phyloP scores from a whole-genome alignment of 2,329 filamentous ascomycete genomes.

The Diplodia corticola region DNA sequence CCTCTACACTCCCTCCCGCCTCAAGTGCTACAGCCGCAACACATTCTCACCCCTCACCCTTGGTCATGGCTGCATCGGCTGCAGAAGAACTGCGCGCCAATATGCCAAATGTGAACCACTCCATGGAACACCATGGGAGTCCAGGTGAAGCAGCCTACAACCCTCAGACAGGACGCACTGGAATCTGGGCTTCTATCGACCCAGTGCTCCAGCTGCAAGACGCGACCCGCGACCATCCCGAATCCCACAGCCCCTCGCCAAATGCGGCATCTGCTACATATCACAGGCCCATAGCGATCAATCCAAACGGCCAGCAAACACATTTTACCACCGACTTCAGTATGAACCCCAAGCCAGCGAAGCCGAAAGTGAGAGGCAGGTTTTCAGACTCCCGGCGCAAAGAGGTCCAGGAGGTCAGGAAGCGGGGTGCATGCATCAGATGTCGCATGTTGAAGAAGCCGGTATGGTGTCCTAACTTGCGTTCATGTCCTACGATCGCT shows the following conservation, averaged over 20 bases:
- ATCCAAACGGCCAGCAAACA: slow-evolving; percentile 29
- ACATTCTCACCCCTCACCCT: slow-evolving; percentile 37
- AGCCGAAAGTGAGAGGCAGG: slow-evolving; percentile 55
- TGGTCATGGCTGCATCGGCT: slow-evolving; percentile 44
- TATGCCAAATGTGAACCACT: slow-evolving; percentile 38
- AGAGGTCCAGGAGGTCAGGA: slow-evolving; percentile 61
- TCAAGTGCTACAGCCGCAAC: slow-evolving; percentile 32
- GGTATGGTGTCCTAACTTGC: slow-evolving; percentile 20
- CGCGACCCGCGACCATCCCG: slow-evolving; percentile 32
- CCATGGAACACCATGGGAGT: slow-evolving; percentile 36
- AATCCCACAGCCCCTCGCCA: slow-evolving; percentile 21
- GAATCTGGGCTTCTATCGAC: slow-evolving; percentile 24
- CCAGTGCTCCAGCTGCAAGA: slow-evolving; percentile 34
- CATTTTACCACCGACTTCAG: slow-evolving; percentile 44
- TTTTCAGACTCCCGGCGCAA: slow-evolving; percentile 59
- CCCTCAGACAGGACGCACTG: slow-evolving; percentile 32
- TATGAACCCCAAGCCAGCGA: slow-evolving; percentile 41
- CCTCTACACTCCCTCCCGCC: slow-evolving; percentile 16
- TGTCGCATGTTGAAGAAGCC: slow-evolving; percentile 67
- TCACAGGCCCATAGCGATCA: slow-evolving; percentile 42
- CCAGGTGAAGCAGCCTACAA: slow-evolving; percentile 39
- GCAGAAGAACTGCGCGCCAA: slow-evolving; percentile 39
- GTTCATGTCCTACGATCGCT: not conserved
- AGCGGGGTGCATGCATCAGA: slow-evolving; percentile 61
- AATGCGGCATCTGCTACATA: slow-evolving; percentile 27